Base-by-base conservation (phyloP, 2,329 filamentous ascomycete genomes). In the Aspergillus niger region DNA sequence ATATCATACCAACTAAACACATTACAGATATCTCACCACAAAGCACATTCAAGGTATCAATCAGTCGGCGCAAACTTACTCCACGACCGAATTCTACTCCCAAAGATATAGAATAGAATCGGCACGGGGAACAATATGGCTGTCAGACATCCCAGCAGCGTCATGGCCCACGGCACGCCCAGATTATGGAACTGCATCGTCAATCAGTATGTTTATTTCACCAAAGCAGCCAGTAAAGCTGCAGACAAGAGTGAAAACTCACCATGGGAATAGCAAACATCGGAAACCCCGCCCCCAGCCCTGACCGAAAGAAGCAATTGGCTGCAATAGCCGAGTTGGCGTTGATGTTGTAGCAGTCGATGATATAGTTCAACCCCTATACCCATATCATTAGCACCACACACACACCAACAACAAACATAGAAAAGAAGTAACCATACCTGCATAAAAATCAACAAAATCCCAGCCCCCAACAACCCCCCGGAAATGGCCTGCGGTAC, bases 401-500 rank as follows among this genome's bases (percentile, higher is more conserved):
- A 26, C 13, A 41, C 3, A 41, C 5, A 41, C 5, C 7, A 17
- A 3, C 10, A 39, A 39, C 3, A 17, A 5, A 7, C 20, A 26
- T 13, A 22, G 43, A 5, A 26, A 15, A 15, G 11, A 39, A n/a
- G 32, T 3, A 15, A 8, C 10, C 20, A 8, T 32, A 55, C 55
- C 55, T 61, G 55, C 50, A 58, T 50, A 77, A 77, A 82, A 55
- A 72, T 78, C 39, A 83, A 74, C 53, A 78, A 66, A 57, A 77
- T 74, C 3, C 76, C 76, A 58, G 78, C 72, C 1, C 81, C 81
- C 15, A 81, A 74, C 30, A 76, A 76, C 0, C 80, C 69, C 2
- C 79, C 79, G 4, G 79, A 73, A 5, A 82, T 69, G 0, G 80
- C 79, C 28, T 81, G 79, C 0, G 79, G 77, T 2, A 80, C 77